A percentile compares a stretch with the other conserved stretches of the same genome.
Conservation (phyloP, 352 stramenopile species). For the Aphanomyces stellatus region DNA sequence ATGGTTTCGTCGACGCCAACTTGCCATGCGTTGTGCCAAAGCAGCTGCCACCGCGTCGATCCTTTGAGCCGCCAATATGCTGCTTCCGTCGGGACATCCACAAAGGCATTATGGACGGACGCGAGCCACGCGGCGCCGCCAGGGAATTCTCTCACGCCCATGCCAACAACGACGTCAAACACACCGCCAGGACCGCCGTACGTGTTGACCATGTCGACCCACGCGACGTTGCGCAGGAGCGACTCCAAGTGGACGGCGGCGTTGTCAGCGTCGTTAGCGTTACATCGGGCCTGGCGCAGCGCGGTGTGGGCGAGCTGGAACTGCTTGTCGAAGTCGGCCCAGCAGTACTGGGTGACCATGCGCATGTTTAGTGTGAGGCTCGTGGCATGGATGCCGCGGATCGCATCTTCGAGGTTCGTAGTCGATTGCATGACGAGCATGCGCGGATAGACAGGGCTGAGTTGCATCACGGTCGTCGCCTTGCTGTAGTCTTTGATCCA, state of each 20-base stretch:
- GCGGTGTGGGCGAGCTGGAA: neutral
- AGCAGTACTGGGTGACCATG: conserved; percentile 5
- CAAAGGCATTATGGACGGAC: neutral
- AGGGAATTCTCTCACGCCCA: neutral
- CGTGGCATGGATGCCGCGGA: neutral
- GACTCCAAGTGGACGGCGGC: conserved; percentile 3
- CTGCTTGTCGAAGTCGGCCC: neutral
- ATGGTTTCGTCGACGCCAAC: neutral
- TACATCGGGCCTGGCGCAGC: neutral
- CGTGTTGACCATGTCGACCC: neutral
- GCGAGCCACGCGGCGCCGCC: neutral
- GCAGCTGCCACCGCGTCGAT: neutral
- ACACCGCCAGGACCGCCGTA: neutral
- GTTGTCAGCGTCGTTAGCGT: neutral
- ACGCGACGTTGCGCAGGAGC: conserved; percentile 1
- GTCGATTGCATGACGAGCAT: neutral
- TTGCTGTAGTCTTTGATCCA: neutral
- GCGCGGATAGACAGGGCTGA: neutral
- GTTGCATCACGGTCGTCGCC: neutral
- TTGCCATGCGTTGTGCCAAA: neutral
- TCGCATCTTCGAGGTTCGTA: neutral
- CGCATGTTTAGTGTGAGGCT: neutral
- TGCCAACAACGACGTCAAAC: neutral
- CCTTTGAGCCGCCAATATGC: neutral
- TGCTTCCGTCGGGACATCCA: neutral